phyloP scores from a whole-genome alignment of 2,329 filamentous ascomycete species.

The Metarhizium album region DNA sequence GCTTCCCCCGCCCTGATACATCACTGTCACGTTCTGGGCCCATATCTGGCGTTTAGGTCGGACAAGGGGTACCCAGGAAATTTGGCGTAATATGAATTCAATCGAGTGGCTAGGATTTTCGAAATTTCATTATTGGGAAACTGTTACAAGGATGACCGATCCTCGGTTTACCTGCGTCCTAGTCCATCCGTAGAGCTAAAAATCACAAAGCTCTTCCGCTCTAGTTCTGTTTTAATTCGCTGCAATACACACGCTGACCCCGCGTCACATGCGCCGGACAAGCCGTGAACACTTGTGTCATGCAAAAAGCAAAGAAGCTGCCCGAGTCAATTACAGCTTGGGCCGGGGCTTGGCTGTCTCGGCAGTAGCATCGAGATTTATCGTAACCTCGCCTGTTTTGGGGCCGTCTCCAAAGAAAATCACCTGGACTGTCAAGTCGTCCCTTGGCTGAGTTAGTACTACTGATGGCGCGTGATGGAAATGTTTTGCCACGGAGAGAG shows the following conservation, averaged over 20 bases:
- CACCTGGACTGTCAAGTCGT: constrained; percentile 94
- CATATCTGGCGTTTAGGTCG: constrained; percentile 2
- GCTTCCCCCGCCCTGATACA: neutral
- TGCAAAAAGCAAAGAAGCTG: neutral
- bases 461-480: no score
- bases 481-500: no score
- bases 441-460: constrained; percentile 36
- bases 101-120: neutral
- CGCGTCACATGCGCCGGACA: neutral
- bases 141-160: neutral
- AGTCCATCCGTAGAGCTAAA: neutral
- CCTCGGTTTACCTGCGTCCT: neutral
- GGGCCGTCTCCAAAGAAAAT: constrained; percentile 90
- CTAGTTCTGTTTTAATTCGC: neutral
- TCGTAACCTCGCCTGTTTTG: constrained; percentile 63
- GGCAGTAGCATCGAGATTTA: constrained; percentile 82
- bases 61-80: neutral
- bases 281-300: neutral
- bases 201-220: neutral
- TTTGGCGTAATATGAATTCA: neutral
- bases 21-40: constrained; percentile 2
- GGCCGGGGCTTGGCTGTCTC: constrained; percentile 24
- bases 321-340: constrained; percentile 23
- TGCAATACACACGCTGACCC: neutral
- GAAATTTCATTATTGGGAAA: neutral